Conservation (phyloP, 2,329 filamentous ascomycete genomes). For the Verruconis gallopava region DNA sequence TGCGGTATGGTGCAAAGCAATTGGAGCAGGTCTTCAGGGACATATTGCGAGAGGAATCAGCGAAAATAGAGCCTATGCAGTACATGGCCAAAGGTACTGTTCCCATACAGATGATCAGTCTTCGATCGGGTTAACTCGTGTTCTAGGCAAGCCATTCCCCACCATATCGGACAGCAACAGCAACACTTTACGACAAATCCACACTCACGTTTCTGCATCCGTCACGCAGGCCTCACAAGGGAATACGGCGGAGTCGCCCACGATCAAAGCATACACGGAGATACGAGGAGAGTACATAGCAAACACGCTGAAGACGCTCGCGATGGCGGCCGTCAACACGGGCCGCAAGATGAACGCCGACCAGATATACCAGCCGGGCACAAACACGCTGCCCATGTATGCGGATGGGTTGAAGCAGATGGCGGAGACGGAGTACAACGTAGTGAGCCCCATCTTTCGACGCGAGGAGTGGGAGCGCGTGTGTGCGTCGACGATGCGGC, state of each 20-base stretch:
- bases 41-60: constrained; percentile 64
- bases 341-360: constrained; percentile 60
- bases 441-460: constrained; percentile 74
- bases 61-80: constrained; percentile 75
- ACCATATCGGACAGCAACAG: constrained; percentile 63
- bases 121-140: no score
- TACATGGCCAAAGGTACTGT: constrained; percentile 80
- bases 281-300: constrained; percentile 79
- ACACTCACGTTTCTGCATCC: constrained; percentile 57
- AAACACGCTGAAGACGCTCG: constrained; percentile 68
- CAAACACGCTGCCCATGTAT: constrained; percentile 85
- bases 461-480: constrained; percentile 73
- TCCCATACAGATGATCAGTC: no score
- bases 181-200: constrained; percentile 65
- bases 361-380: constrained; percentile 66
- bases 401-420: constrained; percentile 77
- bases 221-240: constrained; percentile 35
- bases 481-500: constrained; percentile 66
- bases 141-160: constrained; percentile 58
- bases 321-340: constrained; percentile 70
- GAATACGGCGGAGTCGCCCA: constrained; percentile 46
- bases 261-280: constrained; percentile 74
- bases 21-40: constrained; percentile 75
- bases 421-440: constrained; percentile 80
- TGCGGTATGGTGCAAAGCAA: constrained; percentile 68